Evolutionary conservation across 1,139 yeast genomes (phyloP), one percentile per base, ranked within the genome.

Genomic region (Hansenula lynferdii): DNA sequence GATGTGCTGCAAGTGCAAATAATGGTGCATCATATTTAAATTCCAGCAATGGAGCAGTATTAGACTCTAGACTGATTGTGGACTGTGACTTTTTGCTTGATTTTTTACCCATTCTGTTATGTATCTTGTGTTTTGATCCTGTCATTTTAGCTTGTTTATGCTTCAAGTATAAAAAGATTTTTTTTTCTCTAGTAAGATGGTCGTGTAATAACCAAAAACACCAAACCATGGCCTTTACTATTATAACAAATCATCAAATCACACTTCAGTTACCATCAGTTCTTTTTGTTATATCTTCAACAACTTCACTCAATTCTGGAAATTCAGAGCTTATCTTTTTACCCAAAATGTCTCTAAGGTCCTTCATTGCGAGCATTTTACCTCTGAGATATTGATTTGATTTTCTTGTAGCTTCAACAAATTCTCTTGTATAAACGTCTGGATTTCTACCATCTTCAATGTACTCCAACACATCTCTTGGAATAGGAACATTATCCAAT

Each of bases 401-500:
- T 51, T 86, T 82, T 22, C 90, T 82, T 18, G 92, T 84, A 31
- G 92, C 86, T 59, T 92, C 98, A 10, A 90, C 87, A 62, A 92
- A 92, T 62, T 94, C 98, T 57, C 98, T 72, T 0, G 97, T 89
- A 60, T 92, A 92, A 35, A 92, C 90, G 57, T 92, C 97, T 0
- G 99, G 98, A 56, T 92, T 92, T 49, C 98, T 70, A 3, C 98
- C 98, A 53, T 89, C 95, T 57, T 92, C 97, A 34, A 92, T 86
- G 57, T 92, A 85, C 44, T 81, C 80, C 8, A 86, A 65, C 14
- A 86, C 89, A 54, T 86, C 96, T 34, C 82, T 58, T 0, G 96
- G 95, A 3, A 86, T 70, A 2, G 80, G 77, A 6, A 72, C 61
- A 9, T 65, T 57, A 16, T 61, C 55, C 21, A 70, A 42, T 4